Evolutionary conservation across 2,329 filamentous ascomycete genomes (phyloP), one percentile per base, ranked within the genome.

Genomic region (Ophiostoma perfectum): DNA sequence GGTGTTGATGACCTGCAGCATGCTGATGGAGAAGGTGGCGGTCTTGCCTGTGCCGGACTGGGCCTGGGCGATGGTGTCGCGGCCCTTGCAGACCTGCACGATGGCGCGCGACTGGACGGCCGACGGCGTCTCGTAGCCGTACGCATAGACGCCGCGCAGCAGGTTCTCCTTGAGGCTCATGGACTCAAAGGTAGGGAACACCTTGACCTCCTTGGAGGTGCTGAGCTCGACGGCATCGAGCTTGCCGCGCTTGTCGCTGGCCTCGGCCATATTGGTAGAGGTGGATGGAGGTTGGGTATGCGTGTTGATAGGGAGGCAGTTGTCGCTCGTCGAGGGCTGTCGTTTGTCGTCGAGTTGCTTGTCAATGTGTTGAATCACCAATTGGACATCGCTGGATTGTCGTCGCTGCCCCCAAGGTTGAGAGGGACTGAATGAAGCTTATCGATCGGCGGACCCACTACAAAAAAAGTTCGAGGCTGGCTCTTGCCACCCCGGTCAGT

Each of bases 121-220:
- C 0, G 95, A 99, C 12, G 95, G 95, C 2, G 95, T 97, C 78
- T 99, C 95, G 81, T 98, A 99, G 72, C 95, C 95, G 75, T 99
- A 99, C 47, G 95, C 95, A 78, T 99, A 99, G 77, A 99, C 94
- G 72, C 95, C 95, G 73, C 95, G 93, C 73, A 99, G 88, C 47
- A 99, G 88, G 76, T 96, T 97, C 79, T 98, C 94, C 82, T 99
- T 99, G 78, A 99, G 79, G 74, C 96, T 93, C 94, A 98, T 96
- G 71, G 92, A 90, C 82, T 96, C 91, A 78, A 96, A 95, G 67
- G 93, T 97, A 63, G 93, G 93, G 75, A 94, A 92, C 69, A 95
- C 95, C 2, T 91, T 95, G 70, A 98, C 94, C 84, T 98, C 95
- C 82, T 97, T 97, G 72, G 94, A 97, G 78, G 95, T 99, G 73